Conservation (phyloP, 2,329 filamentous ascomycete genomes). For the Celoporthe dispersa region DNA sequence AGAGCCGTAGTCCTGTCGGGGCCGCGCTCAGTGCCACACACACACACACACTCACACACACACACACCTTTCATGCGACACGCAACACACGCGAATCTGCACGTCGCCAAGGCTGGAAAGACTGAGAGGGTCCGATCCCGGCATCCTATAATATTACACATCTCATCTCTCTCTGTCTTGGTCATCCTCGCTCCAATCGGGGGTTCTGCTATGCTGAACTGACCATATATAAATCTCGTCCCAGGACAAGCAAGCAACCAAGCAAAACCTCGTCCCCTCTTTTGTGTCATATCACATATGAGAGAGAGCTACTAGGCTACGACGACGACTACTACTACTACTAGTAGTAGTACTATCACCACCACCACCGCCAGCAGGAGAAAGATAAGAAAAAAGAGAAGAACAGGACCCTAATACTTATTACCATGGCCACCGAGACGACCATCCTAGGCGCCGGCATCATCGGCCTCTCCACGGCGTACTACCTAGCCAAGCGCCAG, state of each 20-base stretch:
- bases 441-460: constrained; percentile 74
- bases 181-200: neutral
- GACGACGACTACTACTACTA: neutral
- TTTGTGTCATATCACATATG: neutral
- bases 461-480: constrained; percentile 72
- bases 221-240: neutral
- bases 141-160: neutral
- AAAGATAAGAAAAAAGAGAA: neutral
- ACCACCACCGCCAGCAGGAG: neutral
- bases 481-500: constrained; percentile 65
- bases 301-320: neutral
- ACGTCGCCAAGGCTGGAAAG: neutral
- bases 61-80: neutral
- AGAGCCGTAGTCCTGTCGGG: neutral
- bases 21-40: neutral
- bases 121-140: neutral
- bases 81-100: neutral
- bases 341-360: too few species aligned
- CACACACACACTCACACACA: neutral
- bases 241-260: neutral
- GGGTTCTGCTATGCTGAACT: neutral
- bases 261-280: neutral
- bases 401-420: too few species aligned
- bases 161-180: neutral
- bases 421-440: constrained; percentile 43